A percentile compares a stretch with the other conserved stretches of the same genome.
Evolutionary conservation across 352 stramenopile species (phyloP).

Genomic region (Peronospora belbahrii): DNA sequence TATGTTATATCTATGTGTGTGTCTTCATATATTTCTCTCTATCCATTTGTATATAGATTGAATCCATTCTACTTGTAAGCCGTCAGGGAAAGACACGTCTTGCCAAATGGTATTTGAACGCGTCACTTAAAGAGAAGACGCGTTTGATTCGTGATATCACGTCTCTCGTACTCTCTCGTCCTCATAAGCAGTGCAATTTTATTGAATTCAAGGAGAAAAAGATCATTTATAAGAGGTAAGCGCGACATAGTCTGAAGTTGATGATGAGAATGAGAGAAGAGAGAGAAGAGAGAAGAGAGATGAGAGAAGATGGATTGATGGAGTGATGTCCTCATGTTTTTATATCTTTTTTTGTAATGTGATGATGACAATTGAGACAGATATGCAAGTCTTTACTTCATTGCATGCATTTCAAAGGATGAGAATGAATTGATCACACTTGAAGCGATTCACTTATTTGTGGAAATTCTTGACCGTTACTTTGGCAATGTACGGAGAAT

Average conservation of each 20-base stretch:
- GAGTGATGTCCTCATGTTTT: too few relatives aligned
- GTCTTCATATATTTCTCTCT: background rate
- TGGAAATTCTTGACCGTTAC: slow-evolving; percentile 97
- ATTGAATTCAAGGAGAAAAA: slow-evolving; percentile 98
- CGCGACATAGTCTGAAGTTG: background rate
- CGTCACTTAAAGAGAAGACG: slow-evolving; percentile 76
- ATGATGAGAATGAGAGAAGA: too few relatives aligned
- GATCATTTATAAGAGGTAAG: slow-evolving; percentile 94
- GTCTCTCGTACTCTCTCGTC: slow-evolving; percentile 78
- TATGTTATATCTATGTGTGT: background rate
- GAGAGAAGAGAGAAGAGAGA: too few relatives aligned
- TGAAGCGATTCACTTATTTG: slow-evolving; percentile 97
- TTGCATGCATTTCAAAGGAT: slow-evolving; percentile 91
- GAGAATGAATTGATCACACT: slow-evolving; percentile 97
- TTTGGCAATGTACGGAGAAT: slow-evolving; percentile 85
- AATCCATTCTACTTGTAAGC: slow-evolving; percentile 84
- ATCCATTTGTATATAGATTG: slow-evolving; percentile 65
- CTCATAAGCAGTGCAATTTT: slow-evolving; percentile 88
- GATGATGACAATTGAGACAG: too few relatives aligned
- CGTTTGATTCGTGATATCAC: slow-evolving; percentile 87
- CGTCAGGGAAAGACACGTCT: slow-evolving; percentile 89
- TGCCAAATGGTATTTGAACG: slow-evolving; percentile 85
- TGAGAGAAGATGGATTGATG: too few relatives aligned
- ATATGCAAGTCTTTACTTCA: slow-evolving; percentile 97
- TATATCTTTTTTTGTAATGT: too few relatives aligned